phyloP scores from a whole-genome alignment of 306 rosid species.

The Casuarina equisetifolia region DNA sequence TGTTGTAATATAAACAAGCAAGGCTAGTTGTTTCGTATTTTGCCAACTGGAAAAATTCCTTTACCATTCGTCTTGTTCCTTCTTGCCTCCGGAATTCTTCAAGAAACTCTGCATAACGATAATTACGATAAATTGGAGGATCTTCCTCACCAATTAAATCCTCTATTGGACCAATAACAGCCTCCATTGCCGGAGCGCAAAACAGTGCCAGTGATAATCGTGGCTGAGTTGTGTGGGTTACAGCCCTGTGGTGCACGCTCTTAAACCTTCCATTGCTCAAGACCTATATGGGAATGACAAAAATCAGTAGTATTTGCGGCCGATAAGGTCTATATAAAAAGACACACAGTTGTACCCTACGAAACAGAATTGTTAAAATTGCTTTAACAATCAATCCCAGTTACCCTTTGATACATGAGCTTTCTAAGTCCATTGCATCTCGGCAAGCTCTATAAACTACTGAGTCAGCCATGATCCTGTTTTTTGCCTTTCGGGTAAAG shows the following conservation, averaged over 20 bases:
- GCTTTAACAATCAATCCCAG: too few relatives aligned
- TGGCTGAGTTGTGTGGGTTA: slow-evolving; percentile 32
- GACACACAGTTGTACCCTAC: too few relatives aligned
- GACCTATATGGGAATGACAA: slow-evolving; percentile 22
- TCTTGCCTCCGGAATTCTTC: slow-evolving; percentile 37
- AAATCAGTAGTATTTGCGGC: too few relatives aligned
- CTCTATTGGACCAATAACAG: slow-evolving; percentile 40
- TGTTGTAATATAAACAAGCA: not conserved
- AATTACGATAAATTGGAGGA: slow-evolving; percentile 28
- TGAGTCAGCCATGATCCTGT: too few relatives aligned
- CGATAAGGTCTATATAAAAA: too few relatives aligned
- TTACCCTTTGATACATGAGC: too few relatives aligned
- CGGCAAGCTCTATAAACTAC: too few relatives aligned
- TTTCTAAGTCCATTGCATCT: too few relatives aligned
- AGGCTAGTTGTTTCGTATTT: not conserved
- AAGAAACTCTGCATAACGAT: slow-evolving; percentile 38
- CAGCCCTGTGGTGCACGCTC: slow-evolving; percentile 56
- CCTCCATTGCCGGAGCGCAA: slow-evolving; percentile 37
- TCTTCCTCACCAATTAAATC: slow-evolving; percentile 43
- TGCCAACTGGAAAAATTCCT: slow-evolving; percentile 44
- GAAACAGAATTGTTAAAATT: too few relatives aligned
- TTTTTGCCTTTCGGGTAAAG: too few relatives aligned
- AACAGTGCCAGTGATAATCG: slow-evolving; percentile 49
- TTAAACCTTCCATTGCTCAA: slow-evolving; percentile 53
- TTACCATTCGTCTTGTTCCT: slow-evolving; percentile 43